A percentile compares a stretch with the other conserved stretches of the same genome.
These are phyloP conservation scores for Fusarium sp. DNA, from an alignment of 2,329 filamentous ascomycete species.

Conservation along the genomic window DNA sequence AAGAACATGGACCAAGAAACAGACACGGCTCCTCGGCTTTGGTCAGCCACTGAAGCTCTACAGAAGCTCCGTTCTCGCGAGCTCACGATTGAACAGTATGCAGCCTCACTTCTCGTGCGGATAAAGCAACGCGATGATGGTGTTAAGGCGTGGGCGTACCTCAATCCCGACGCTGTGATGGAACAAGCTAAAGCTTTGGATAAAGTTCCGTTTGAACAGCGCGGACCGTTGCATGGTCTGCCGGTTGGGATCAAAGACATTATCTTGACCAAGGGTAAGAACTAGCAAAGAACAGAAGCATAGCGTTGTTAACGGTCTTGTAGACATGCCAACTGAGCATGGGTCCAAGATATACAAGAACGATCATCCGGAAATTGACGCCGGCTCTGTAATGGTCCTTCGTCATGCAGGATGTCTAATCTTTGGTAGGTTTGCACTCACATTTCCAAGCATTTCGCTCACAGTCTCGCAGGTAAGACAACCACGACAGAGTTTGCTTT, in stretches of 20 bases:
- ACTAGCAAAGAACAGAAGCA: too few relatives aligned
- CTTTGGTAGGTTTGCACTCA: conserved; percentile 47
- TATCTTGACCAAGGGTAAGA: conserved; percentile 64
- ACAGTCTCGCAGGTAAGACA: conserved; percentile 55
- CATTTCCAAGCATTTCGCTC: conserved; percentile 52
- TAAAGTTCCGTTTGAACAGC: conserved; percentile 55
- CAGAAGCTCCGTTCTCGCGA: conserved; percentile 52
- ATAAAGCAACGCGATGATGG: conserved; percentile 56
- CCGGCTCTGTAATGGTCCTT: conserved; percentile 61
- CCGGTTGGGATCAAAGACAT: conserved; percentile 70
- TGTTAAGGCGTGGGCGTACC: conserved; percentile 63
- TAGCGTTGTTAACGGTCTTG: not conserved
- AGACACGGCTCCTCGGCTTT: conserved; percentile 9
- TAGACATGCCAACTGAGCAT: conserved; percentile 66
- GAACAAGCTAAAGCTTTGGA: conserved; percentile 62
- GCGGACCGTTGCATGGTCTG: conserved; percentile 68
- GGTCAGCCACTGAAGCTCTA: conserved; percentile 57
- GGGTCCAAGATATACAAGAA: conserved; percentile 64
- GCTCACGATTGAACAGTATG: conserved; percentile 63
- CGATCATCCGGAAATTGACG: conserved; percentile 59
- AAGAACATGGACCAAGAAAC: accelerated
- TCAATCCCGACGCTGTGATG: conserved; percentile 58
- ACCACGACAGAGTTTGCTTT: conserved; percentile 66
- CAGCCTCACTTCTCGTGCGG: conserved; percentile 57
- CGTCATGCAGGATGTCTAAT: conserved; percentile 66